A percentile compares a stretch with the other conserved stretches of the same genome.
phyloP scores from a whole-genome alignment of 805 yeast species.

The Pichia exigua region DNA sequence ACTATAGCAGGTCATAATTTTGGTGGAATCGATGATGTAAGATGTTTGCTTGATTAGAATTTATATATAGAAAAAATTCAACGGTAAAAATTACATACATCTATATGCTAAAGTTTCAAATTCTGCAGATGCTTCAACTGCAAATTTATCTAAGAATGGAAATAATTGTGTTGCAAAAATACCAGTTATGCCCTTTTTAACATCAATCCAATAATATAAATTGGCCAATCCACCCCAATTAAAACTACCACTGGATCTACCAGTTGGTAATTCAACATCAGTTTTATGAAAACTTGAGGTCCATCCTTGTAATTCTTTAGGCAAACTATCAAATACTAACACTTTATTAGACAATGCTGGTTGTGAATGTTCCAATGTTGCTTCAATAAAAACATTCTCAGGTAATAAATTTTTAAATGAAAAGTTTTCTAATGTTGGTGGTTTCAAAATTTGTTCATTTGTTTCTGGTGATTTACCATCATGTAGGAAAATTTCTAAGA shows the following conservation, averaged over 20 bases:
- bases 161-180: constrained; percentile 7
- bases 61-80: too few relatives aligned
- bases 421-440: constrained; percentile 1
- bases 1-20: too few relatives aligned
- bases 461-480: constrained; percentile 3
- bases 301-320: constrained; percentile 5
- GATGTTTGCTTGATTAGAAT: too few relatives aligned
- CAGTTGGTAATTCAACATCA: constrained; percentile 3
- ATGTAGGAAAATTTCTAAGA: constrained; percentile 7
- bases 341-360: constrained; percentile 1
- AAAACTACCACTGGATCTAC: constrained; percentile 1
- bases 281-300: constrained; percentile 5
- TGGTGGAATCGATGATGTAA: too few relatives aligned
- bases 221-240: constrained; percentile 7
- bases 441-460: constrained; percentile 1
- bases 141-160: constrained; percentile 1
- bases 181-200: constrained; percentile 1
- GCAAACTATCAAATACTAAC: not conserved
- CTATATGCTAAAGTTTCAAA: constrained; percentile 4
- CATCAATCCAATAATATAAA: constrained; percentile 7
- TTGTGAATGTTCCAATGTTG: constrained; percentile 3
- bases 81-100: not conserved
- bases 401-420: constrained; percentile 6
- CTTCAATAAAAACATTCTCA: not conserved
- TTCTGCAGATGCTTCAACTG: not conserved